A percentile compares a stretch with the other conserved stretches of the same genome.
phyloP scores from a whole-genome alignment of 2,329 filamentous ascomycete genomes.

The Monilinia laxa region DNA sequence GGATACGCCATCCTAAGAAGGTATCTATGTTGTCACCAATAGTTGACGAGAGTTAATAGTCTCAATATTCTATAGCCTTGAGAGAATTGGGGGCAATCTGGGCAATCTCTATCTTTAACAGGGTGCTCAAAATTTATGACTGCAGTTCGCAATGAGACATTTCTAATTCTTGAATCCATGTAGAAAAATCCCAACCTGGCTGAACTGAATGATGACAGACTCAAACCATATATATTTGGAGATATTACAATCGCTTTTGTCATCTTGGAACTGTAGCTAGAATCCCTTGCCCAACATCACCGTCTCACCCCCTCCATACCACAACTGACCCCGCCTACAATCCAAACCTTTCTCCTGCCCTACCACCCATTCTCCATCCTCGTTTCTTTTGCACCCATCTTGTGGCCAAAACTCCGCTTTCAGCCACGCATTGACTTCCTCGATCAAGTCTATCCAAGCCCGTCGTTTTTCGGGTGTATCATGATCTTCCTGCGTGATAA shows the following conservation, averaged over 20 bases:
- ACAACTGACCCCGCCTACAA: slow-evolving; percentile 70
- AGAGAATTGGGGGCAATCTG: not conserved
- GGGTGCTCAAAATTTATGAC: not conserved
- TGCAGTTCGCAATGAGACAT: not conserved
- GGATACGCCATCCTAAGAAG: not conserved
- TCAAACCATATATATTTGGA: not conserved
- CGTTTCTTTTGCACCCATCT: slow-evolving; percentile 41
- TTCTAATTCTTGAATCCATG: not conserved
- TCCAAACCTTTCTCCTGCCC: slow-evolving; percentile 82
- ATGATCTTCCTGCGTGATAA: slow-evolving; percentile 67
- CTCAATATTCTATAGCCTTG: not conserved
- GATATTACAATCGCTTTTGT: not conserved
- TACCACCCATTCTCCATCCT: slow-evolving; percentile 76
- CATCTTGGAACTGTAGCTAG: slow-evolving; percentile 36
- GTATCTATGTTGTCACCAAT: not conserved
- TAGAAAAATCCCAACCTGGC: not conserved
- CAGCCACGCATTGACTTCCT: slow-evolving; percentile 75
- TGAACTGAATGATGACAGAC: not conserved
- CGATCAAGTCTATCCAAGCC: slow-evolving; percentile 67
- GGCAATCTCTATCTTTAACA: not conserved
- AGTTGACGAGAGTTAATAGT: not conserved
- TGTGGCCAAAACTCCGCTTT: slow-evolving; percentile 67
- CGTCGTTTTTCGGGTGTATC: slow-evolving; percentile 51
- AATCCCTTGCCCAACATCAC: slow-evolving; percentile 64
- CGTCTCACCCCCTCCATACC: slow-evolving; percentile 82